Evolutionary conservation across 345 rosid species (phyloP).

Genomic region (Trapa bicornis): DNA sequence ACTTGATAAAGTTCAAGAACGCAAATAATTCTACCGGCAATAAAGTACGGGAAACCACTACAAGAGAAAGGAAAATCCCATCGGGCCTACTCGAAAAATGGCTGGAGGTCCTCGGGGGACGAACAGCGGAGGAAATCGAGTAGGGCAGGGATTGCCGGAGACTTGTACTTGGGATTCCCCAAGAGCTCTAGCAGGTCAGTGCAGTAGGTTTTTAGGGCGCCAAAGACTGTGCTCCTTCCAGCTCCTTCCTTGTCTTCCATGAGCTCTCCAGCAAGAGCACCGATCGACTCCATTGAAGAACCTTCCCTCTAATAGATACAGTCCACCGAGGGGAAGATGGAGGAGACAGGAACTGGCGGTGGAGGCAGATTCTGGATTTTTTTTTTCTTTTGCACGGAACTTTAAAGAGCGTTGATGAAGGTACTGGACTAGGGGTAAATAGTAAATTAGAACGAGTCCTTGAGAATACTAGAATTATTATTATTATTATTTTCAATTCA

Average conservation of each 20-base stretch:
- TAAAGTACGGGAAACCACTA: not conserved
- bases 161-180: constrained; percentile 39
- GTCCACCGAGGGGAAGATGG: not conserved
- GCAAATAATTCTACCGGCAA: not conserved
- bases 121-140: constrained; percentile 39
- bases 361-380: not conserved
- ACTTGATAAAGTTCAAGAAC: not conserved
- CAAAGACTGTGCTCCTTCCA: constrained; percentile 27
- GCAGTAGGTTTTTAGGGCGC: constrained; percentile 38
- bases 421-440: not conserved
- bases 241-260: constrained; percentile 18
- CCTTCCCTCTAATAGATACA: not conserved
- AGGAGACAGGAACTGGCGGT: not conserved
- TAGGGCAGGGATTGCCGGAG: constrained; percentile 34
- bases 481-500: too few species aligned
- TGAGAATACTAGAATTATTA: too few species aligned
- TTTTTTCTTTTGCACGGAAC: too few species aligned
- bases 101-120: constrained; percentile 44
- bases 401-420: not conserved
- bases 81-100: constrained; percentile 58
- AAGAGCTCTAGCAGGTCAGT: constrained; percentile 54
- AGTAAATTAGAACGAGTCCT: not conserved
- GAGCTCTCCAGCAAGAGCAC: not conserved
- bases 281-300: constrained; percentile 6
- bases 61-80: not conserved